Base-by-base conservation (phyloP, 2,329 filamentous ascomycete species). In the Capronia coronata region DNA sequence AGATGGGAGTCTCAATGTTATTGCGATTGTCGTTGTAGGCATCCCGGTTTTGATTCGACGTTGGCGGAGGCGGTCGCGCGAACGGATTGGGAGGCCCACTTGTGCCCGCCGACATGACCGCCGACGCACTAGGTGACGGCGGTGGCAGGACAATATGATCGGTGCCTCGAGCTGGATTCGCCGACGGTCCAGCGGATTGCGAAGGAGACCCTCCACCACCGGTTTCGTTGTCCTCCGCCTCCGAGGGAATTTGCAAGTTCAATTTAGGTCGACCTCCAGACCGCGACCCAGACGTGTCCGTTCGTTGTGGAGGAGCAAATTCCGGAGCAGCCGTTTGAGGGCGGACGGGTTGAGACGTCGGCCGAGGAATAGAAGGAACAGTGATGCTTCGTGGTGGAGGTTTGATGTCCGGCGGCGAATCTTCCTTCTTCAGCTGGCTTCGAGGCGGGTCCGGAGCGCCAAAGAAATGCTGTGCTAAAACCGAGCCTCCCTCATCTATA, bases 31-130 rank as follows among this genome's bases (percentile, higher is more conserved):
- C 55, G 5, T 63, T 59, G 27, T 73, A 70, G n/a, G 71, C 68
- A 27, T 64, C 64, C 38, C 70, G 71, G 43, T 68, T 67, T 32
- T 73, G 63, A 64, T 56, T 32, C 61, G 59, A 39, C 13, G 58
- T 63, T n/a, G 89, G 87, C 3, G 86, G 88, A 21, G 83, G 79
- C 1, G 91, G 93, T 35, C 91, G 79, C 6, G 93, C 93, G 66
- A 97, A 98, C 0, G 93, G 93, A 65, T 98, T 98, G 1, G 89
- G 89, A 11, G 93, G 93, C 0, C 93, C 93, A 30, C 84, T 85
- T 7, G 93, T 91, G 34, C 93, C 93, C 0, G 93, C 93, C 41
- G 89, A 95, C 48, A 96, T 74, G 5, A 97, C 75, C 2, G 88
- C 82, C 18, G 86, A 86, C 2, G 88, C 86, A 23, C 88, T 94